Base-by-base conservation (phyloP, 768 basidiomycete genomes). In the Brasilioporus rufonigricans region DNA sequence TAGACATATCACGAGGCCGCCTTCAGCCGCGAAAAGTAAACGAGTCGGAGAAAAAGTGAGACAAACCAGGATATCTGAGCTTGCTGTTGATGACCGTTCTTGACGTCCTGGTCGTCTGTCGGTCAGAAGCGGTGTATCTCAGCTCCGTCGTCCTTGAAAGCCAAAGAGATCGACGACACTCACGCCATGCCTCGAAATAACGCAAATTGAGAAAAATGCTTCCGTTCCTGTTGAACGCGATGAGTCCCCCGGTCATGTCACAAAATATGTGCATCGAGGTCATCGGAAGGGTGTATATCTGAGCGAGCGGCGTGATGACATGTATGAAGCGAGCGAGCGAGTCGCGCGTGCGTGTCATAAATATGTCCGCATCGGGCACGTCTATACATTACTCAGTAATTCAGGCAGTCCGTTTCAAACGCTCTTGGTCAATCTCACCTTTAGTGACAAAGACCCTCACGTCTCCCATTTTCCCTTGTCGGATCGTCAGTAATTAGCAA, bases 181-280 rank as follows among this genome's bases (percentile, higher is more conserved):
- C 69, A 93, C 89, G 93, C 91, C 91, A 93, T 47, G 86, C 81
- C 64, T 90, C 80, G 57, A 83, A 94, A 68, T 87, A 96, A 21
- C 93, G 80, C 23, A 93, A 72, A 67, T 97, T 98, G 55, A 97
- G 71, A 71, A 93, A 98, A 16, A 98, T 77, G 55, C 88, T 89
- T 3, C 89, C 93, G 45, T 84, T 84, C 26, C 93, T 78, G 68
- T 98, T 99, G 77, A 99, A 98, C 1, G 94, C 97, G 51, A 98
- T 96, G 13, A 11, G 13, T 21, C 29, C 44, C 5, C 44, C 95
- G 5, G 75, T 73, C 19, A 77, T 66, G 65, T 98, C 95, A 70
- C 85, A 88, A 69, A 98, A 98, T 6, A 99, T 80, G 61, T 96
- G 91, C 53, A 97, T 62, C 44, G 87, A 87, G 0, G 80, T 72